phyloP scores from a whole-genome alignment of 75 land plant genomes.

The Pinus taeda region DNA sequence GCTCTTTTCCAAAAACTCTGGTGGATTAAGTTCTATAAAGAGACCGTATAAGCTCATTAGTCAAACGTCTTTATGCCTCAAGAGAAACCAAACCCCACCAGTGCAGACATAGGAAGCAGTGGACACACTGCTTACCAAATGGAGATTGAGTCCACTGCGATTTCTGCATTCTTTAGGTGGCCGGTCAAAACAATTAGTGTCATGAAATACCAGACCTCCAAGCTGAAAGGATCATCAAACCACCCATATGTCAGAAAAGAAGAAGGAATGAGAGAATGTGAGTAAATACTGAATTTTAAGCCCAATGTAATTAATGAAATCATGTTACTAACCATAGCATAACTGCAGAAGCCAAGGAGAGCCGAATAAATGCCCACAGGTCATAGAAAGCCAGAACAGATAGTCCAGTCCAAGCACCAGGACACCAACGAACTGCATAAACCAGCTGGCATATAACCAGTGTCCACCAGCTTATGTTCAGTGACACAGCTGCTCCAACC shows the following conservation, averaged over 20 bases:
- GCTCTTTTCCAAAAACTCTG: too few species aligned
- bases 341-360: slow-evolving; percentile 75
- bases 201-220: slow-evolving; percentile 81
- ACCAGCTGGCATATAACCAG: slow-evolving; percentile 28
- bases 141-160: slow-evolving; percentile 68
- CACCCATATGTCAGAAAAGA: neutral
- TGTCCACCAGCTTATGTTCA: slow-evolving; percentile 52
- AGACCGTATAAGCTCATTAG: too few species aligned
- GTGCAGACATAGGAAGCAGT: neutral
- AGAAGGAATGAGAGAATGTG: neutral
- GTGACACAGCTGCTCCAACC: slow-evolving; percentile 48
- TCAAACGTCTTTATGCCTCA: too few species aligned
- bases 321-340: slow-evolving; percentile 63
- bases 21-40: too few species aligned
- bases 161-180: slow-evolving; percentile 50
- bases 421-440: slow-evolving; percentile 35
- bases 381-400: slow-evolving; percentile 54
- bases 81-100: too few species aligned
- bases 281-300: neutral
- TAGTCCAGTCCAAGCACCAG: slow-evolving; percentile 71
- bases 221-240: slow-evolving; percentile 26
- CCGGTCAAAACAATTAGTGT: slow-evolving; percentile 62
- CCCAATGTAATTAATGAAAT: neutral
- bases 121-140: slow-evolving; percentile 41
- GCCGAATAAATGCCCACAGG: slow-evolving; percentile 53